Base-by-base conservation (phyloP, 169 alveolate species). In the Toxoplasma gondii region DNA sequence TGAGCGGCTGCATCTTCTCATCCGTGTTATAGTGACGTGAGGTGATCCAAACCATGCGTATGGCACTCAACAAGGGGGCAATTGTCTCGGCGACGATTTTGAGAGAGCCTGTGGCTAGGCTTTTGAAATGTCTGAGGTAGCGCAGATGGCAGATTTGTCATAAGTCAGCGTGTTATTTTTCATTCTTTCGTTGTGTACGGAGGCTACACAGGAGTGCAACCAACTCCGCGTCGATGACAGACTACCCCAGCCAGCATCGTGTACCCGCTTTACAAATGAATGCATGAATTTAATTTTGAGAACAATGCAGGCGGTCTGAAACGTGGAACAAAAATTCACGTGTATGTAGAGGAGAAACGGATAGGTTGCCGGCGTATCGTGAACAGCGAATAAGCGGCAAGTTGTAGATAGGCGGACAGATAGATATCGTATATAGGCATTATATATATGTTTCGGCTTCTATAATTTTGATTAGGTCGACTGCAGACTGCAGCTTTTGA, bases 41-140 rank as follows among this genome's bases (percentile, higher is more conserved):
- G 82, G 96, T 95, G 78, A 95, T 91, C 97, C 97, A 96, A 39
- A 96, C 96, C 97, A 94, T 94, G 88, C 96, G 93, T 78, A 96
- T 67, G 29, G 96, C 96, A 69, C 93, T 86, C 96, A 96, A 70
- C 93, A 96, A 92, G 39, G 95, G 86, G 36, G 96, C 95, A n/a
- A 96, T 92, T 34, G 96, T 67, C 88, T 92, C 96, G 10, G 95
- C 95, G 41, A 95, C 93, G 92, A 91, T 91, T 29, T 88, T 93
- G 93, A 96, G 93, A 41, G 95, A 90, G 69, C 96, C 95, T 16
- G 95, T 94, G 1, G 93, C 95, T 64, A 96, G 84, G 67, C 92
- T 95, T 88, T 94, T 94, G 95, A 96, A 95, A 78, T 96, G 96
- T 38, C 95, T 93, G 95, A 54, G 10, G 39, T 43, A 78, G 41